These are phyloP conservation scores for Penicillium sp. DNA, from an alignment of 2,329 filamentous ascomycete species.

Conservation along the genomic window DNA sequence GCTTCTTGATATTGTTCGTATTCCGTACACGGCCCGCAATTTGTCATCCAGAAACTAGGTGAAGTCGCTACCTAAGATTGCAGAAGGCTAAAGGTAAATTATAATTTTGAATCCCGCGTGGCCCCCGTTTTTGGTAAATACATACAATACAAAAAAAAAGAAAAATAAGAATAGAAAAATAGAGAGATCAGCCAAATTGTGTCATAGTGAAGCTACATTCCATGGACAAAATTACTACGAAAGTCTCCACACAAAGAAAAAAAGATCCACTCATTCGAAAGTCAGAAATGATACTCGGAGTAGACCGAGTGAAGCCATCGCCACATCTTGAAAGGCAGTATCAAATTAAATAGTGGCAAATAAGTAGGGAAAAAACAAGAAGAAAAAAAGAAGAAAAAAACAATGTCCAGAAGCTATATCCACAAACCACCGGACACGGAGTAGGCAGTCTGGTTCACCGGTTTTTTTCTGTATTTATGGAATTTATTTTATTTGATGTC, in stretches of 20 bases:
- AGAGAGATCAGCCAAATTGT: slow-evolving; percentile 18
- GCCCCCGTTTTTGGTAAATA: slow-evolving; percentile 10
- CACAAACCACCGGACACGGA: slow-evolving; percentile 10
- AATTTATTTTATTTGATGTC: slow-evolving; percentile 7
- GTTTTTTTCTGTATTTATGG: slow-evolving; percentile 3
- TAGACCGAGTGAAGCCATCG: slow-evolving; percentile 15
- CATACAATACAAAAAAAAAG: background rate
- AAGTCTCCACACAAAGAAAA: slow-evolving; percentile 15
- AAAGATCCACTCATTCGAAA: background rate
- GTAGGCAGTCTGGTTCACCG: slow-evolving; percentile 20
- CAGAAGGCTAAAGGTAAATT: slow-evolving; percentile 13
- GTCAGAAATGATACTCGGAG: background rate
- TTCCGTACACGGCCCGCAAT: slow-evolving; percentile 9
- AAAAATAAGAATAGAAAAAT: background rate
- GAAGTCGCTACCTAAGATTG: slow-evolving; percentile 2
- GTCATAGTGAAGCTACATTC: slow-evolving; percentile 13
- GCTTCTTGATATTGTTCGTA: slow-evolving; percentile 3
- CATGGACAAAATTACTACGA: slow-evolving; percentile 15
- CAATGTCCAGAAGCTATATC: background rate
- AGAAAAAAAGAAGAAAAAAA: background rate
- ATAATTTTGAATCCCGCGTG: slow-evolving; percentile 9
- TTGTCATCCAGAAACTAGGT: slow-evolving; percentile 15
- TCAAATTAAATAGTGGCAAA: slow-evolving; percentile 21
- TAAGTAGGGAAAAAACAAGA: background rate
- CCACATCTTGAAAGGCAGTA: slow-evolving; percentile 9